Evolutionary conservation across 305 asterid species (phyloP).

Genomic region (Caryopteris hybrid): DNA sequence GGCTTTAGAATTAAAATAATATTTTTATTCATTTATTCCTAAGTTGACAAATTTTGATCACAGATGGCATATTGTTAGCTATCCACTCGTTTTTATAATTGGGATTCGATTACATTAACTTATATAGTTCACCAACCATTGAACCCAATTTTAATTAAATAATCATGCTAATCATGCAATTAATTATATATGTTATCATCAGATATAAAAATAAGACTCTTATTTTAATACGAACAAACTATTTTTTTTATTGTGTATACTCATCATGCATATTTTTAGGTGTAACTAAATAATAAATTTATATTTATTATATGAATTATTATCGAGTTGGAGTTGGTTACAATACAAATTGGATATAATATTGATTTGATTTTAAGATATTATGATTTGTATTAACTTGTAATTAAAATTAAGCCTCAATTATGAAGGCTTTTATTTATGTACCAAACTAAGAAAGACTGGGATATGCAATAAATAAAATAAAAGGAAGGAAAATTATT

Average conservation of each 20-base stretch:
- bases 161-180: conserved; percentile 8
- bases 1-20: not conserved
- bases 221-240: no score
- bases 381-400: not conserved
- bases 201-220: no score
- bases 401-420: not conserved
- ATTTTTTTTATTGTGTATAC: no score
- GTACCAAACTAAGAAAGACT: conserved; percentile 4
- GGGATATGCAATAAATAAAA: conserved; percentile 13
- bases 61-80: conserved; percentile 18
- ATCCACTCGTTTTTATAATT: conserved; percentile 6
- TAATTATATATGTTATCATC: not conserved
- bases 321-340: no score
- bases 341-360: no score
- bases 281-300: no score
- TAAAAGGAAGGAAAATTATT: conserved; percentile 11
- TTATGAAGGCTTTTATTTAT: not conserved
- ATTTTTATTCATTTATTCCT: not conserved
- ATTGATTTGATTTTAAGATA: no score
- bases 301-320: no score
- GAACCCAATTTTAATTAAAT: not conserved
- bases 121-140: conserved; percentile 22
- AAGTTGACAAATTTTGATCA: conserved; percentile 14
- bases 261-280: no score
- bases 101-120: conserved; percentile 16